Percentiles rank a stretch among this genome's conserved stretches.
These are phyloP conservation scores for Penicillium digitatum DNA, from an alignment of 2,329 filamentous ascomycete genomes.

Conservation along the genomic window DNA sequence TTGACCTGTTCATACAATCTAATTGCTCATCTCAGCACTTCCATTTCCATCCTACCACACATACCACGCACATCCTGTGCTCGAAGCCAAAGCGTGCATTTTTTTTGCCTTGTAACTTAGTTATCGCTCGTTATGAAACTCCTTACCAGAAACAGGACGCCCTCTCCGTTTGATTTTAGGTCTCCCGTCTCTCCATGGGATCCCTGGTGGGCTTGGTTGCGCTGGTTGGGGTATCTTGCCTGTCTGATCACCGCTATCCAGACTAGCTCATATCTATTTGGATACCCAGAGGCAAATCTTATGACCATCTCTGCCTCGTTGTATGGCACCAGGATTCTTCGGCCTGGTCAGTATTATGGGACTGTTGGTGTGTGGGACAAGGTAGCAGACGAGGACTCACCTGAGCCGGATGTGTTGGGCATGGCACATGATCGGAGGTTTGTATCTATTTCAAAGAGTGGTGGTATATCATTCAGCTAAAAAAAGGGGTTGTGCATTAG, in stretches of 20 bases:
- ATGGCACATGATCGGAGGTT: constrained; percentile 16
- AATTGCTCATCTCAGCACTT: neutral
- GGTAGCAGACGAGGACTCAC: neutral
- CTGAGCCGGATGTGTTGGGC: constrained; percentile 13
- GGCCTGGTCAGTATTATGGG: constrained; percentile 20
- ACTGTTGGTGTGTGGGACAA: neutral
- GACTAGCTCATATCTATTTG: constrained; percentile 6
- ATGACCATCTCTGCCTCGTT: neutral
- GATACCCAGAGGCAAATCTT: constrained; percentile 6
- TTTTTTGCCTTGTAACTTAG: neutral
- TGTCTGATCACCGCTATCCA: constrained; percentile 10
- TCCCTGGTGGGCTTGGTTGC: constrained; percentile 10
- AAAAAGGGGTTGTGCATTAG: neutral
- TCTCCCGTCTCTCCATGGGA: neutral
- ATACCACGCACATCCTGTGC: neutral
- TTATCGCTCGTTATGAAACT: neutral
- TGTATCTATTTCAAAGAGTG: neutral
- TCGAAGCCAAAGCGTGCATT: neutral
- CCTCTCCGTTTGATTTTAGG: constrained; percentile 2
- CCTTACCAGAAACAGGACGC: neutral
- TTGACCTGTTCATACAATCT: neutral
- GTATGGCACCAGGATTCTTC: constrained; percentile 7
- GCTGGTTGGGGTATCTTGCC: constrained; percentile 11
- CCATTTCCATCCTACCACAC: neutral
- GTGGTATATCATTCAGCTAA: neutral